A percentile compares a stretch with the other conserved stretches of the same genome.
Conservation (phyloP, 1,139 yeast species). For the Trichomonascaceae sp. region DNA sequence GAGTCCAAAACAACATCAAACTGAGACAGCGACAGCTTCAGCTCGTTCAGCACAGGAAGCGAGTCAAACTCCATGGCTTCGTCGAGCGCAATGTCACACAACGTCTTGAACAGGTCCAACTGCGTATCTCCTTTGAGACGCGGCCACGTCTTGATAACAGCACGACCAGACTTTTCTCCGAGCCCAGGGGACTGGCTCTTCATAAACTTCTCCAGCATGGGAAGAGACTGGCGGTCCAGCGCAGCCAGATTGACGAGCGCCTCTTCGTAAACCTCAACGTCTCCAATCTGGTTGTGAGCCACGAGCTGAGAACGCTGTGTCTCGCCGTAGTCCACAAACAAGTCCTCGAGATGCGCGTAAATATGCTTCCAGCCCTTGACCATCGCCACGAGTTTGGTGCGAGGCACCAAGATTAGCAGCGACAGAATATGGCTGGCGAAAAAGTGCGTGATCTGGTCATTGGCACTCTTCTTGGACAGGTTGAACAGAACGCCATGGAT, state of each 20-base stretch:
- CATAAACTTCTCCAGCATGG: conserved; percentile 40
- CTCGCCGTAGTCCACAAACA: too few species aligned
- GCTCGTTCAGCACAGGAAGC: conserved; percentile 37
- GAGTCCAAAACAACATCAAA: conserved; percentile 38
- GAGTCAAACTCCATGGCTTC: conserved; percentile 40
- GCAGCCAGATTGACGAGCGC: not conserved
- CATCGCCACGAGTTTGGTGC: not conserved
- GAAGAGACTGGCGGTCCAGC: conserved; percentile 20
- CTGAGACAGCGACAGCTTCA: conserved; percentile 34
- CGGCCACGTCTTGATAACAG: conserved; percentile 40
- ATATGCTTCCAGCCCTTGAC: not conserved
- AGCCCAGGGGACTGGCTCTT: conserved; percentile 38
- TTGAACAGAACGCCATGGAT: conserved; percentile 26
- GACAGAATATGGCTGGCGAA: conserved; percentile 38
- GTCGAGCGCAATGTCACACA: conserved; percentile 43
- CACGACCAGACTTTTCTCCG: conserved; percentile 37
- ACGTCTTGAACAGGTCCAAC: conserved; percentile 40
- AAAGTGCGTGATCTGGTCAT: conserved; percentile 27
- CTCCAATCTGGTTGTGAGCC: conserved; percentile 27
- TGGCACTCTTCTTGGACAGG: conserved; percentile 8
- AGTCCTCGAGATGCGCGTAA: conserved; percentile 7
- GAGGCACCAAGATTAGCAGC: conserved; percentile 28
- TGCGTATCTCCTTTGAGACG: conserved; percentile 46
- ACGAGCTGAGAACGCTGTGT: too few species aligned
- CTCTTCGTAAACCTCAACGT: not conserved